phyloP scores from a whole-genome alignment of 129 eudicot genomes.

The Centella asiatica region DNA sequence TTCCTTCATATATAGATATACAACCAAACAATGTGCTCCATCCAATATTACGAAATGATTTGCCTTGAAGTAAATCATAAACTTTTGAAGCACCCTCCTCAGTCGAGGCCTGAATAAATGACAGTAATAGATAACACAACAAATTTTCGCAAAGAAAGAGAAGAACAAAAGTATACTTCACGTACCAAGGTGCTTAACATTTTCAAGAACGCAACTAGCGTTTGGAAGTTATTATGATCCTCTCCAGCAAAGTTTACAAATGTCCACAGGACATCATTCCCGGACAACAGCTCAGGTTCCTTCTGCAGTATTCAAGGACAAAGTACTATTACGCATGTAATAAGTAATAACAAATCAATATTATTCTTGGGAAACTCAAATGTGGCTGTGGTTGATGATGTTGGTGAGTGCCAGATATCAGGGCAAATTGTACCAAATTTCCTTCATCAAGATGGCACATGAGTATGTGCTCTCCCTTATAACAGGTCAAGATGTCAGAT shows the following conservation, averaged over 20 bases:
- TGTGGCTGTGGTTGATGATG: too few species aligned
- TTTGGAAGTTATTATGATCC: conserved; percentile 88
- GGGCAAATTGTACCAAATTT: too few species aligned
- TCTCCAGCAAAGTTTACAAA: conserved; percentile 94
- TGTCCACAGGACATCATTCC: conserved; percentile 94
- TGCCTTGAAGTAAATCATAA: conserved; percentile 73
- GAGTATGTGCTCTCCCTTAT: too few species aligned
- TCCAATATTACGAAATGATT: conserved; percentile 75
- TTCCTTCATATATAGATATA: conserved; percentile 79
- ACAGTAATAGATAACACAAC: neutral
- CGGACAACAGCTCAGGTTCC: conserved; percentile 88
- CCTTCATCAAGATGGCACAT: too few species aligned
- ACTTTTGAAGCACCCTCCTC: conserved; percentile 88
- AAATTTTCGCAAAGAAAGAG: too few species aligned
- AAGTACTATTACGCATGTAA: too few species aligned
- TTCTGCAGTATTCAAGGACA: conserved; percentile 38
- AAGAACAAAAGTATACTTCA: too few species aligned
- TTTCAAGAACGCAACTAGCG: conserved; percentile 93
- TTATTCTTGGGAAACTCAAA: too few species aligned
- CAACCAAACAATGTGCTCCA: conserved; percentile 90
- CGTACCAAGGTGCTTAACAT: conserved; percentile 88
- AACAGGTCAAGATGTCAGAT: too few species aligned
- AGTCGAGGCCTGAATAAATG: conserved; percentile 59
- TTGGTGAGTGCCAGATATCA: too few species aligned
- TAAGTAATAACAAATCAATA: too few species aligned